These are phyloP conservation scores for Rhodomyrtus tomentosa DNA, from an alignment of 345 rosid species.

Conservation along the genomic window DNA sequence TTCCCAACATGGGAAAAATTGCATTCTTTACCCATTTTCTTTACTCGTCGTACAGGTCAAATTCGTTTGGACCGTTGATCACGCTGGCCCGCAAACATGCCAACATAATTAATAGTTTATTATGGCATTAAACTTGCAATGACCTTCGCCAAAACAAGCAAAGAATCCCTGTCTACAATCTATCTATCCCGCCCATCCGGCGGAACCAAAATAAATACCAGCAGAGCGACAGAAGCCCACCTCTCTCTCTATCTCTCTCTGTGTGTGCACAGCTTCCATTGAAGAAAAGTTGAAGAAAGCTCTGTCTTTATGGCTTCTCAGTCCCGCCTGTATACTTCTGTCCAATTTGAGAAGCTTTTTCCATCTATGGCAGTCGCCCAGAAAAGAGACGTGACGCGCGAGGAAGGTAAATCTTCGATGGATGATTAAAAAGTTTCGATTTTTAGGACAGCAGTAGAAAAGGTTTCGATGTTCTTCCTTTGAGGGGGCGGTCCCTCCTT, in stretches of 20 bases:
- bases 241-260: background rate
- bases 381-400: background rate
- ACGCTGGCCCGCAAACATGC: background rate
- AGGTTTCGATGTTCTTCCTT: background rate
- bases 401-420: background rate
- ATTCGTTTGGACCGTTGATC: background rate
- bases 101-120: background rate
- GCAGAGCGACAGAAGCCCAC: background rate
- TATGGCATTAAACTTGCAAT: background rate
- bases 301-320: background rate
- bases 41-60: background rate
- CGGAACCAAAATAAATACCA: background rate
- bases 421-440: background rate
- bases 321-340: background rate
- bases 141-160: background rate
- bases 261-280: background rate
- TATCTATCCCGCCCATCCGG: background rate
- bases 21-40: background rate
- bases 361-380: background rate
- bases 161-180: background rate
- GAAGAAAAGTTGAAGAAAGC: background rate
- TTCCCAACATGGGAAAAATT: background rate
- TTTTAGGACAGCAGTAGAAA: background rate
- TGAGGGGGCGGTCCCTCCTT: background rate
- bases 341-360: background rate